Evolutionary conservation across 2,329 filamentous ascomycete genomes (phyloP), one percentile per base, ranked within the genome.

Genomic region (Cladorrhinum sp.): DNA sequence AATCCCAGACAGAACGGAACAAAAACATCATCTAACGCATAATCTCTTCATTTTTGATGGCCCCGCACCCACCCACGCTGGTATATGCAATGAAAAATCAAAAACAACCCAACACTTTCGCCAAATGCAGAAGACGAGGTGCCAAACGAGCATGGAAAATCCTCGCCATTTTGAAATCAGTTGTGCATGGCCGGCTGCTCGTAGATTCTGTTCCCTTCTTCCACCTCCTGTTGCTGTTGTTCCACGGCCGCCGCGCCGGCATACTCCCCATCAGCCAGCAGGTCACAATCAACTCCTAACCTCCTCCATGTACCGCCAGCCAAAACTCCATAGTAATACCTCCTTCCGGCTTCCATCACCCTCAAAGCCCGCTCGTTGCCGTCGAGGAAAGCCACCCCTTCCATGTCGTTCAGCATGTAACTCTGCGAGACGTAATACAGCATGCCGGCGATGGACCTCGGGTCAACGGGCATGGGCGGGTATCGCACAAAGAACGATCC

Each of bases 401-500:
- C 63, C 18, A 73, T 61, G n/a, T 69, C 68, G 23, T 66, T 65
- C 39, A 72, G 60, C 67, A 73, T 61, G 59, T 66, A 62, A 54
- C 62, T 62, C 57, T 68, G 67, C n/a, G 68, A 69, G 0, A 78
- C 73, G 46, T 80, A 79, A 65, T 76, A 79, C 75, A 81, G 72
- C 2, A 76, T 70, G 3, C 79, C 79, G 0, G 76, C 77, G 8
- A 83, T 72, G 1, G 73, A 79, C 21, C 77, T 77, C 20, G 79
- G 80, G 18, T 81, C 78, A 1, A 80, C 74, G 0, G 78, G 76
- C 73, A 82, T 75, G 23, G 74, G 70, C 2, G 77, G 79, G 75
- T 75, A 80, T 18, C 69, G 65, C 10, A 78, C 67, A 33, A 78
- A 72, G 53, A 82, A 76, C 4, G 77, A 77, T 10, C 67, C 68